A percentile compares a stretch with the other conserved stretches of the same genome.
Conservation (phyloP, 177 flowering plant species). For the Vitis hybrid region DNA sequence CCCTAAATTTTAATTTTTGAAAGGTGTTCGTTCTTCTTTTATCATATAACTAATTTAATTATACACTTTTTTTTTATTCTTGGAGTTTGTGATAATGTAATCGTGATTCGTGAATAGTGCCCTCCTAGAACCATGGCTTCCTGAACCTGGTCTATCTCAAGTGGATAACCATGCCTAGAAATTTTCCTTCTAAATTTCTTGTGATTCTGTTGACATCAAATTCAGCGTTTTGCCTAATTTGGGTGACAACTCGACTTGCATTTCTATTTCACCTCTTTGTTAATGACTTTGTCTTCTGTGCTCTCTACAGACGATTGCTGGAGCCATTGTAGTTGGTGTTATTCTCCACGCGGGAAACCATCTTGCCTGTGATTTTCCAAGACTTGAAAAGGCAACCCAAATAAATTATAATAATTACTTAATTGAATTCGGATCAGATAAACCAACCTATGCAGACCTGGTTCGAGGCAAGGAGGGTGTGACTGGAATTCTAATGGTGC, state of each 20-base stretch:
- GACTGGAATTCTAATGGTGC: slow-evolving; percentile 86
- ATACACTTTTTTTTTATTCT: too few relatives aligned
- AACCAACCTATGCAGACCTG: slow-evolving; percentile 62
- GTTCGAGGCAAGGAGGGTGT: slow-evolving; percentile 74
- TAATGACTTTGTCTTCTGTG: background rate
- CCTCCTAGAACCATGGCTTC: too few relatives aligned
- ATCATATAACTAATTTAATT: too few relatives aligned
- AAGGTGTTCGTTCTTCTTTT: too few relatives aligned
- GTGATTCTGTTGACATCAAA: too few relatives aligned
- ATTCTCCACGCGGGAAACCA: slow-evolving; percentile 91
- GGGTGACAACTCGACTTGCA: background rate
- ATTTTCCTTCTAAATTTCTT: too few relatives aligned
- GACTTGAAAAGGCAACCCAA: slow-evolving; percentile 45
- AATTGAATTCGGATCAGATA: slow-evolving; percentile 45
- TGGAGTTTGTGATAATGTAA: too few relatives aligned
- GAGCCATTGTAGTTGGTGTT: slow-evolving; percentile 82
- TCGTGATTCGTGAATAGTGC: too few relatives aligned
- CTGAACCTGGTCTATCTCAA: too few relatives aligned
- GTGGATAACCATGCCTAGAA: too few relatives aligned
- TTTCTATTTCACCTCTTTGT: background rate
- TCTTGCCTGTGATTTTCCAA: slow-evolving; percentile 90
- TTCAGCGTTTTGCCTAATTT: too few relatives aligned
- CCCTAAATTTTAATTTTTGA: too few relatives aligned
- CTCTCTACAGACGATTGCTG: slow-evolving; percentile 77
- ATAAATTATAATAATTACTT: slow-evolving; percentile 23